phyloP scores from a whole-genome alignment of 306 rosid genomes.

The Fagus sylvatica region DNA sequence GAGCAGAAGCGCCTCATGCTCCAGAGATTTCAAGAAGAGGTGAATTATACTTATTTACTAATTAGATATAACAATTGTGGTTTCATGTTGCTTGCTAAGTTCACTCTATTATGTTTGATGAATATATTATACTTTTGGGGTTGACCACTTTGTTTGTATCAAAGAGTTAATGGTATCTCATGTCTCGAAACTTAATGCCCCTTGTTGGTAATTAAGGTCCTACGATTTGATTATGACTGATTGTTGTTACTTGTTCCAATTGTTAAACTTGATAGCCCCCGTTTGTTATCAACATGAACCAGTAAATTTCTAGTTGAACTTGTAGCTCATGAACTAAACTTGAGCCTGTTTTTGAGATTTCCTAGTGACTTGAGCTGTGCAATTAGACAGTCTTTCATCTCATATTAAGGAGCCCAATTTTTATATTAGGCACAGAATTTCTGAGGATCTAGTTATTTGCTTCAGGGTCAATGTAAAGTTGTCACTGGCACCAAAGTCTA shows the following conservation, averaged over 20 bases:
- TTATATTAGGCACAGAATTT: not conserved
- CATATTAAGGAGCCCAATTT: not conserved
- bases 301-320: not conserved
- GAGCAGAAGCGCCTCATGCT: conserved; percentile 99
- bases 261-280: not conserved
- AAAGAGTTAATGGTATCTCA: not conserved
- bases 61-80: not conserved
- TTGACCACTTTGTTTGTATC: not conserved
- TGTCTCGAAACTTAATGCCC: not conserved
- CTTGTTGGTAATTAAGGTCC: not conserved
- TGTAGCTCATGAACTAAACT: not conserved
- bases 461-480: not conserved
- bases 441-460: not conserved
- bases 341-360: not conserved
- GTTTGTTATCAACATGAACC: not conserved
- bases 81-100: conserved; percentile 4
- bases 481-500: not conserved
- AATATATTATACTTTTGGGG: not conserved
- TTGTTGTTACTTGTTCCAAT: not conserved
- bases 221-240: not conserved
- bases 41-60: conserved; percentile 26
- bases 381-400: not conserved
- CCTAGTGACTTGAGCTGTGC: not conserved
- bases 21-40: conserved; percentile 99
- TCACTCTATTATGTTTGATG: conserved; percentile 5